These are phyloP conservation scores for Colletotrichum viniferum DNA, from an alignment of 2,329 filamentous ascomycete species.

Conservation along the genomic window DNA sequence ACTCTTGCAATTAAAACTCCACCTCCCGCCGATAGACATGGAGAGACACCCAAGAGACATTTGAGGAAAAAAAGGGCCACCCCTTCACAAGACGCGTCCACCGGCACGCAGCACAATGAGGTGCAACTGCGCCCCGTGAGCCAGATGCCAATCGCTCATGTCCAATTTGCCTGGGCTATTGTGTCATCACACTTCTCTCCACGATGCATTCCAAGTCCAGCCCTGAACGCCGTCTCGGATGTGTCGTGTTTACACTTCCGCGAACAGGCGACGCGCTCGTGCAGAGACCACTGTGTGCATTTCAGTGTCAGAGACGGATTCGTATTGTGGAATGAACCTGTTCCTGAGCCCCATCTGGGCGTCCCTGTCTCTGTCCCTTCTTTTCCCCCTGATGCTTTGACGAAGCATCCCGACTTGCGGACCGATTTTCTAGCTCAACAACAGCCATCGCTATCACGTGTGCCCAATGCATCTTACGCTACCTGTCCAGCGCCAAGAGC, in stretches of 20 bases:
- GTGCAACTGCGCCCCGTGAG: neutral
- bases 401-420: neutral
- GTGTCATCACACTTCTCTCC: slow-evolving; percentile 1
- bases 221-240: neutral
- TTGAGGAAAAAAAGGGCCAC: slow-evolving; percentile 1
- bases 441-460: neutral
- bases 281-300: neutral
- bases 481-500: neutral
- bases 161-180: slow-evolving; percentile 11
- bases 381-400: neutral
- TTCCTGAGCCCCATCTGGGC: neutral
- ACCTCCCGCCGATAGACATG: neutral
- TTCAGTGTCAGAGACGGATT: neutral
- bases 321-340: neutral
- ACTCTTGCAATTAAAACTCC: neutral
- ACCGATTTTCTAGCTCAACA: neutral
- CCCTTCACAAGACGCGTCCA: neutral
- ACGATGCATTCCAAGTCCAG: neutral
- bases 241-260: slow-evolving; percentile 5
- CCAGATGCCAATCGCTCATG: slow-evolving; percentile 3
- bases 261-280: neutral
- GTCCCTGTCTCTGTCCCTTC: neutral
- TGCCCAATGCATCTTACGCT: neutral
- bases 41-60: neutral
- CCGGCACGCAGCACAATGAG: slow-evolving; percentile 9